Conservation (phyloP, 73 alveolate species). For the Tetrahymena malaccensis region DNA sequence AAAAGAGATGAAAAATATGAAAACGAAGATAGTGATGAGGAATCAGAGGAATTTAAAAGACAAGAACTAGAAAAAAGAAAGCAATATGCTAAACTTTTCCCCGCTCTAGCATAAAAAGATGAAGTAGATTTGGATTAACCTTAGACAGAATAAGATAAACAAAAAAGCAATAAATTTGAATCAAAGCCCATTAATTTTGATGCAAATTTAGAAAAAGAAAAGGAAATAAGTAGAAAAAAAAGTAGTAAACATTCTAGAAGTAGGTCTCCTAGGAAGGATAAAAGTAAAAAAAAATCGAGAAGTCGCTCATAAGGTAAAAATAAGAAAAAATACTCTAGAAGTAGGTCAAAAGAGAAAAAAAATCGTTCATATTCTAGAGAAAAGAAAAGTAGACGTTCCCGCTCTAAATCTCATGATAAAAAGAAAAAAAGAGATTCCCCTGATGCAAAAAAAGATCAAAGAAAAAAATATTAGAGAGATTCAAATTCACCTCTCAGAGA, state of each 20-base stretch:
- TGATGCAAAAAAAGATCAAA: neutral
- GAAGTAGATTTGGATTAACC: slow-evolving; percentile 26
- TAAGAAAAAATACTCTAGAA: slow-evolving; percentile 1
- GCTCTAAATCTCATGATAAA: neutral
- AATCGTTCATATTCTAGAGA: neutral
- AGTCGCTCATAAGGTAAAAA: slow-evolving; percentile 14
- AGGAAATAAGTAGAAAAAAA: neutral
- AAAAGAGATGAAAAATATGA: neutral
- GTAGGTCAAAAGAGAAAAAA: neutral
- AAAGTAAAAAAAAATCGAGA: slow-evolving; percentile 1
- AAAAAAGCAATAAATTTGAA: neutral
- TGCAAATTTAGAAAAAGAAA: neutral
- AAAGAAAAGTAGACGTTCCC: slow-evolving; percentile 6
- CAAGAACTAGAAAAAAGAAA: neutral
- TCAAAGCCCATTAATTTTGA: neutral
- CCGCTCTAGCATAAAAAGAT: neutral
- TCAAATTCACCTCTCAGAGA: neutral
- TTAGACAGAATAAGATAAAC: neutral
- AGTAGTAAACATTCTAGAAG: neutral
- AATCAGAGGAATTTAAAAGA: neutral
- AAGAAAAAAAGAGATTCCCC: neutral
- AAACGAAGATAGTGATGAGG: neutral
- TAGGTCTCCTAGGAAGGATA: neutral
- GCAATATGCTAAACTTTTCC: neutral
- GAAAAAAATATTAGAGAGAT: slow-evolving; percentile 4